phyloP scores from a whole-genome alignment of 2,329 filamentous ascomycete genomes.

The Botryosphaeria dothidea region DNA sequence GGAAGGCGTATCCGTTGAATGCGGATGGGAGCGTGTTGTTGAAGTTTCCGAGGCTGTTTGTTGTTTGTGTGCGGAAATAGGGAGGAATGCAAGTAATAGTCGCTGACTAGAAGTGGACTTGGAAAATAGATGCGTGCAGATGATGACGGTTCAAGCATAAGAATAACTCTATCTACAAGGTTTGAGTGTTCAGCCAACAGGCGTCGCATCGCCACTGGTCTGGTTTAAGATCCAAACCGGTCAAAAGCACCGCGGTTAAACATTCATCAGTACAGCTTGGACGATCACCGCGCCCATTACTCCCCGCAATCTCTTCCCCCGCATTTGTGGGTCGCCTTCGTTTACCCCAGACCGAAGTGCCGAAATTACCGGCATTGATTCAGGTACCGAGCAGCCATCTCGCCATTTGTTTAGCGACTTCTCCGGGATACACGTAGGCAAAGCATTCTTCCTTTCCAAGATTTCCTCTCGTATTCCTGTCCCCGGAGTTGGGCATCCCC shows the following conservation, averaged over 20 bases:
- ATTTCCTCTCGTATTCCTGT: too few relatives aligned
- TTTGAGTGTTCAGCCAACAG: too few relatives aligned
- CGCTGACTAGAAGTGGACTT: not conserved
- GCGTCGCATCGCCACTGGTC: too few relatives aligned
- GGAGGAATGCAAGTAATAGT: not conserved
- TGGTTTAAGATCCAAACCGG: too few relatives aligned
- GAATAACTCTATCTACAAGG: too few relatives aligned
- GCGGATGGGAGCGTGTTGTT: conserved; percentile 57
- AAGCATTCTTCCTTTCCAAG: not conserved
- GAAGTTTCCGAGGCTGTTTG: conserved; percentile 58
- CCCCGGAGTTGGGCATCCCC: too few relatives aligned
- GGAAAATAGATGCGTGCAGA: too few relatives aligned
- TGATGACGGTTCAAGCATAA: too few relatives aligned
- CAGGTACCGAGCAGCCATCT: not conserved
- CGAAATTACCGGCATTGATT: not conserved
- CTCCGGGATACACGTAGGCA: not conserved
- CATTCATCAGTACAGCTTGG: not conserved
- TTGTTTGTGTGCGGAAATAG: conserved; percentile 39
- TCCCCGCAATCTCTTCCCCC: not conserved
- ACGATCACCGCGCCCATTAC: not conserved
- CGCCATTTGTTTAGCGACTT: not conserved
- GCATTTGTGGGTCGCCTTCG: not conserved
- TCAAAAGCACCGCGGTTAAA: too few relatives aligned
- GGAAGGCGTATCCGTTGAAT: conserved; percentile 45
- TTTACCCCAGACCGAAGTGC: conserved; percentile 1